phyloP scores from a whole-genome alignment of 805 yeast genomes.

The Ogataea kodamae region DNA sequence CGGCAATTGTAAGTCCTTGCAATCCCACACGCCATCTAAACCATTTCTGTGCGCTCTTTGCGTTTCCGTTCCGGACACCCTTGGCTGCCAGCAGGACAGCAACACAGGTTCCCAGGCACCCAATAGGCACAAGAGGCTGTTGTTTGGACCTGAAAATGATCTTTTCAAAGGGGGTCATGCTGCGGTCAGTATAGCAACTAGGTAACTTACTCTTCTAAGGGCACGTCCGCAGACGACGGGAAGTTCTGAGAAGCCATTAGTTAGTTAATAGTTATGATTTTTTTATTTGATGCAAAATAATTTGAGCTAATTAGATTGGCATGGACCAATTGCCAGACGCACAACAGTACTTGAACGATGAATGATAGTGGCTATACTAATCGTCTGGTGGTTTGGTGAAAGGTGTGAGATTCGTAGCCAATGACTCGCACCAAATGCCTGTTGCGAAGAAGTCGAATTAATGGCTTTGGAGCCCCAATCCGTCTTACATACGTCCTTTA shows the following conservation, averaged over 20 bases:
- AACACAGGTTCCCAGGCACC: slow-evolving; percentile 71
- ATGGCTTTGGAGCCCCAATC: too few species aligned
- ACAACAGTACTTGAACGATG: too few species aligned
- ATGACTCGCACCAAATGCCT: too few species aligned
- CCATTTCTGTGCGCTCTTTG: slow-evolving; percentile 75
- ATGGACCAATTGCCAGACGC: too few species aligned
- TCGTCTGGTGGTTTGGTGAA: too few species aligned
- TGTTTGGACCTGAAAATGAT: slow-evolving; percentile 64
- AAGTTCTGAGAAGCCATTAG: slow-evolving; percentile 38
- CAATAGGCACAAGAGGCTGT: slow-evolving; percentile 88
- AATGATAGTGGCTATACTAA: too few species aligned
- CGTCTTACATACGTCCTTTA: slow-evolving; percentile 9
- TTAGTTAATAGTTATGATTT: too few species aligned
- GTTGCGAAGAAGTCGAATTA: too few species aligned
- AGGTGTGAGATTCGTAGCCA: too few species aligned
- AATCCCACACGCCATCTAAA: slow-evolving; percentile 87
- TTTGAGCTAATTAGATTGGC: too few species aligned
- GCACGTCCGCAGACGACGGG: slow-evolving; percentile 50
- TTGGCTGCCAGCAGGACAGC: slow-evolving; percentile 79
- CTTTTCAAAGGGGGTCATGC: slow-evolving; percentile 51
- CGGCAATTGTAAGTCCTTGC: slow-evolving; percentile 80
- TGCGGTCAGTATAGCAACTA: slow-evolving; percentile 31
- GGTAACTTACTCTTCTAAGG: slow-evolving; percentile 47
- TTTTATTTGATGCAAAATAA: too few species aligned
- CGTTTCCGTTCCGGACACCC: slow-evolving; percentile 69